These are phyloP conservation scores for Colletotrichum orchidophilum DNA, from an alignment of 2,329 filamentous ascomycete genomes.

Conservation along the genomic window DNA sequence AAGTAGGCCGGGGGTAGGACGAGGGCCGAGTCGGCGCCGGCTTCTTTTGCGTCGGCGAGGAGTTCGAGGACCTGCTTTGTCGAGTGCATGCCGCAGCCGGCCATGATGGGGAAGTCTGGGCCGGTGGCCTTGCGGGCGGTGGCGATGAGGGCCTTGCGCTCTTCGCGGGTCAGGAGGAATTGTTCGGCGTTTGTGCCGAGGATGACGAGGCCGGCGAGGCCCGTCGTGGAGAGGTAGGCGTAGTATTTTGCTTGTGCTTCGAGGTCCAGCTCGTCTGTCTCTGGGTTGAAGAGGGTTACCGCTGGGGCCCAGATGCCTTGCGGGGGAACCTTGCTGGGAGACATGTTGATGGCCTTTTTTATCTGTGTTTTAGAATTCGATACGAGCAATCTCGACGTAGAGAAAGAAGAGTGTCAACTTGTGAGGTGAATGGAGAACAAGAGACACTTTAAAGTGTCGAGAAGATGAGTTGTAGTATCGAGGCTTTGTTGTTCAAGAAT, in stretches of 20 bases:
- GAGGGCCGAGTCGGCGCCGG: slow-evolving; percentile 69
- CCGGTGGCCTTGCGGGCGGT: slow-evolving; percentile 64
- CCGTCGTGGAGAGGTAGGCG: slow-evolving; percentile 58
- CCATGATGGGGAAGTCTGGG: slow-evolving; percentile 66
- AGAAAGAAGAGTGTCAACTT: background rate
- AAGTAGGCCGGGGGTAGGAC: slow-evolving; percentile 73
- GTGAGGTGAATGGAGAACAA: background rate
- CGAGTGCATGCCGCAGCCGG: slow-evolving; percentile 71
- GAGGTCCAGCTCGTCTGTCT: slow-evolving; percentile 58
- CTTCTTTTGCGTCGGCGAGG: slow-evolving; percentile 65
- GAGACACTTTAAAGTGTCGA: background rate
- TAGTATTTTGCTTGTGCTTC: slow-evolving; percentile 60
- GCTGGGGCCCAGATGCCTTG: slow-evolving; percentile 61
- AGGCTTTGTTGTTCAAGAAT: slow-evolving; percentile 8
- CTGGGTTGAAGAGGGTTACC: slow-evolving; percentile 63
- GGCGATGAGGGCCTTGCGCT: slow-evolving; percentile 64
- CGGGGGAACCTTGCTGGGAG: slow-evolving; percentile 36
- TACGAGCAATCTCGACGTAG: too few species aligned
- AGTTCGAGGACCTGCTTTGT: slow-evolving; percentile 71
- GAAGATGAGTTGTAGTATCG: background rate
- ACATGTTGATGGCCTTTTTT: background rate
- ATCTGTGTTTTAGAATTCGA: background rate
- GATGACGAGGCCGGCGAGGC: slow-evolving; percentile 61
- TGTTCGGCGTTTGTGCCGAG: slow-evolving; percentile 66
- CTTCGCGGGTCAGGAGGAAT: slow-evolving; percentile 67